Evolutionary conservation across 805 yeast genomes (phyloP).

Genomic region (Hanseniaspora occidentalis): DNA sequence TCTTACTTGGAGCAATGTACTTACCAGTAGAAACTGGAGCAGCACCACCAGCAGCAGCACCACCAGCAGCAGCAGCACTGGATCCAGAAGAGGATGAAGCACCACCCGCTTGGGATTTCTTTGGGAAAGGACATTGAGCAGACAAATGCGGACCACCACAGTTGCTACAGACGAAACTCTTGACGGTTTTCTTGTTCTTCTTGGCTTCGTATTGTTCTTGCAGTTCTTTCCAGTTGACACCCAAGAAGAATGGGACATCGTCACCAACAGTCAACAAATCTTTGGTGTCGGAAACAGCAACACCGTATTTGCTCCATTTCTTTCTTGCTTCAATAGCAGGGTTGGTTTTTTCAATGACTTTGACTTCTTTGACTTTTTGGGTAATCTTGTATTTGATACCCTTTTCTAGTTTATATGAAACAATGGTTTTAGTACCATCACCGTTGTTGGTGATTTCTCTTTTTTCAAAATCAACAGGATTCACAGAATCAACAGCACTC

Average conservation of each 20-base stretch:
- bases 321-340: constrained; percentile 79
- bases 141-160: constrained; percentile 95
- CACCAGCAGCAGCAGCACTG: constrained; percentile 21
- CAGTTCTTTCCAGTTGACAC: constrained; percentile 64
- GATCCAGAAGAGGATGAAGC: constrained; percentile 23
- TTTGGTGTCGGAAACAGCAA: constrained; percentile 65
- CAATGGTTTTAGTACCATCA: constrained; percentile 84
- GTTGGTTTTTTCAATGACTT: constrained; percentile 70
- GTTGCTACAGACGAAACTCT: constrained; percentile 60
- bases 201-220: constrained; percentile 58
- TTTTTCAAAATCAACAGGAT: constrained; percentile 52
- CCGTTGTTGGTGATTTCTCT: constrained; percentile 66
- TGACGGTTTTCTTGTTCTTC: constrained; percentile 32
- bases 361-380: constrained; percentile 67
- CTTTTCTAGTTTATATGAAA: constrained; percentile 61
- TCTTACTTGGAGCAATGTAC: constrained; percentile 54
- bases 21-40: constrained; percentile 25
- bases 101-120: constrained; percentile 46
- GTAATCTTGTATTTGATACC: constrained; percentile 83
- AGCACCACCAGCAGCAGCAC: constrained; percentile 26
- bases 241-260: constrained; percentile 61
- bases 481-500: constrained; percentile 32
- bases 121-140: constrained; percentile 90
- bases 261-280: constrained; percentile 54
- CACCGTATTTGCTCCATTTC: constrained; percentile 82